Base-by-base conservation (phyloP, 2,329 filamentous ascomycete species). In the Penicillium sp. region DNA sequence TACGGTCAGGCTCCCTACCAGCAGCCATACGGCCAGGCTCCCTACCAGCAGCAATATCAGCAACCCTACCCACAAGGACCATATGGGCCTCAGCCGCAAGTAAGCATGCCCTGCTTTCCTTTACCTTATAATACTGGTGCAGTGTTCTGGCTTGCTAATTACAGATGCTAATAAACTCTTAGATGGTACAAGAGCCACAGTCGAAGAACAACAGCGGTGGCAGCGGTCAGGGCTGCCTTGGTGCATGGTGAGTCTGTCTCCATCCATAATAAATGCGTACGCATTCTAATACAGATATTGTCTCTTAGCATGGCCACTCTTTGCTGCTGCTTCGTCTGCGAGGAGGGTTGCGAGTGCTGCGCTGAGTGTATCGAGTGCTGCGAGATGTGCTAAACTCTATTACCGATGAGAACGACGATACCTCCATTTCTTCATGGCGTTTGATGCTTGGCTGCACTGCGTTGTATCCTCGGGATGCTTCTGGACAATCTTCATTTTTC, bases 321-420 rank as follows among this genome's bases (percentile, higher is more conserved):
- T 25, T 82, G 79, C 67, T 83, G 79, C 60, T 82, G 79, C 57
- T 83, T 79, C 63, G 70, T 83, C 18, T 80, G 77, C 54, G 79
- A 81, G 57, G 79, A 82, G 62, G 71, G 75, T 18, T 83, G 79
- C 54, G 79, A 81, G 60, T 81, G 78, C 65, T 82, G 79, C 57
- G 67, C 73, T n/a, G 79, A 81, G 4, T 81, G 78, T 60, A 75
- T 76, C 53, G 77, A 77, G 43, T 78, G 74, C 60, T 71, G 65
- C 37, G 62, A 66, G 35, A 56, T 62, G 56, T 67, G 63, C 47
- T 65, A 62, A 54, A 33, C 37, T 37, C 33, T 15, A 41, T 28
- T 38, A 53, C 45, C 44, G 35, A 57, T 47, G 54, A 54, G 36
- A 37, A 45, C 46, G 30, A 57, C 39, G 48, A 60, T 49, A 50